phyloP scores from a whole-genome alignment of 148 eudicot genomes.

The Salicornia ramosissima region DNA sequence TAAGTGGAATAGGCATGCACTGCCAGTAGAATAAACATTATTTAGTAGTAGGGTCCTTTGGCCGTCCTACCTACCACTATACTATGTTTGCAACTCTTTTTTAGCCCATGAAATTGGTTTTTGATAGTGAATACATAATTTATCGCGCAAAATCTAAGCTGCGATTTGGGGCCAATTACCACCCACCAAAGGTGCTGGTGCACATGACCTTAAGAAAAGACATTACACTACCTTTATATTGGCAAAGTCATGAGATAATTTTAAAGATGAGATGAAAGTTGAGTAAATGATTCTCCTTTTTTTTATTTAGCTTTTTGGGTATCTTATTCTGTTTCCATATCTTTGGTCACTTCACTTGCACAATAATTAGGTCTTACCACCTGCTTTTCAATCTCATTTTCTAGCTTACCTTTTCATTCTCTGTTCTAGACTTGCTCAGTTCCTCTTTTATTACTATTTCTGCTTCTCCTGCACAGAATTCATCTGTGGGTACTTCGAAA shows the following conservation, averaged over 20 bases:
- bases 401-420: conserved; percentile 6
- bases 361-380: conserved; percentile 14
- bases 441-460: not conserved
- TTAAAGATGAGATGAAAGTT: conserved; percentile 21
- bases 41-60: conserved; percentile 11
- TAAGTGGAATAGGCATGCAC: conserved; percentile 17
- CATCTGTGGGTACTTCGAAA: not conserved
- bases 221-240: conserved; percentile 8
- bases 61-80: not conserved
- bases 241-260: conserved; percentile 20
- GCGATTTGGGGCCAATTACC: not conserved
- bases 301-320: conserved; percentile 24
- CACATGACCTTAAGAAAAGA: not conserved
- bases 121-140: conserved; percentile 5
- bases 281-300: conserved; percentile 18
- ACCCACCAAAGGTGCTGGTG: conserved; percentile 17
- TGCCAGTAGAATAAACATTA: conserved; percentile 14
- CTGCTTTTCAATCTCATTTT: conserved; percentile 10
- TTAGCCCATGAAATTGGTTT: conserved; percentile 15
- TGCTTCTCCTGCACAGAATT: not conserved
- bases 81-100: not conserved
- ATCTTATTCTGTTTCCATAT: conserved; percentile 24
- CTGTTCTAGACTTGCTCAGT: not conserved
- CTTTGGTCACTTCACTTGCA: conserved; percentile 22
- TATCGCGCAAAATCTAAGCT: not conserved